These are phyloP conservation scores for Coemansia sp. DNA, from an alignment of 192 early-diverging fungal species.

Conservation along the genomic window DNA sequence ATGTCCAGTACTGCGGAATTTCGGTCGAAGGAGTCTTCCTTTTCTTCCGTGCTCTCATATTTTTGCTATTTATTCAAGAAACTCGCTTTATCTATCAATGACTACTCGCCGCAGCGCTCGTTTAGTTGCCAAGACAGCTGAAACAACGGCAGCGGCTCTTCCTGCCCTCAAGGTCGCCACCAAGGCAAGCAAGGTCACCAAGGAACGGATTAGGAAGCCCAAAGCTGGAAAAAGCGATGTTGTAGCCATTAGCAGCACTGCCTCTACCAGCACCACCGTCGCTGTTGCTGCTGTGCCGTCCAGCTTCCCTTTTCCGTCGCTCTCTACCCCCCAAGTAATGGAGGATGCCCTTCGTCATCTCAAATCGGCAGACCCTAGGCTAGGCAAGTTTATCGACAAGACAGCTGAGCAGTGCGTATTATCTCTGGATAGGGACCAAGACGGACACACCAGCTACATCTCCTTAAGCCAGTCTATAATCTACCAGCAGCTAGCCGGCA, in stretches of 20 bases:
- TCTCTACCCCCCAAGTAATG: slow-evolving; percentile 18
- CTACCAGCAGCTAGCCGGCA: slow-evolving; percentile 72
- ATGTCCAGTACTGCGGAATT: not conserved
- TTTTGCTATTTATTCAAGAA: not conserved
- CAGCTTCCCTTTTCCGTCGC: not conserved
- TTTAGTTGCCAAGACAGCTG: slow-evolving; percentile 16
- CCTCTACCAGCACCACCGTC: not conserved
- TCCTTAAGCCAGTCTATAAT: slow-evolving; percentile 56
- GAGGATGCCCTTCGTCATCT: slow-evolving; percentile 45
- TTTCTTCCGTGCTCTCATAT: slow-evolving; percentile 4
- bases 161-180: not conserved
- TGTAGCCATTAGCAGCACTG: not conserved
- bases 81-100: not conserved
- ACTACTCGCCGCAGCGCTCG: slow-evolving; percentile 33
- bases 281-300: not conserved
- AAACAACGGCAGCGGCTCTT: not conserved
- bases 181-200: slow-evolving; percentile 8
- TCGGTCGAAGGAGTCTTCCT: not conserved
- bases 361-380: slow-evolving; percentile 44
- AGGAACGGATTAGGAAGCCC: not conserved
- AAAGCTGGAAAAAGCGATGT: not conserved
- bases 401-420: slow-evolving; percentile 26
- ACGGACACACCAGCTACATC: slow-evolving; percentile 34
- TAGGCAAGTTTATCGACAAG: slow-evolving; percentile 45
- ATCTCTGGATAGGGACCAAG: slow-evolving; percentile 22